These are phyloP conservation scores for Phytophthora capsici DNA, from an alignment of 352 stramenopile species.

Conservation along the genomic window DNA sequence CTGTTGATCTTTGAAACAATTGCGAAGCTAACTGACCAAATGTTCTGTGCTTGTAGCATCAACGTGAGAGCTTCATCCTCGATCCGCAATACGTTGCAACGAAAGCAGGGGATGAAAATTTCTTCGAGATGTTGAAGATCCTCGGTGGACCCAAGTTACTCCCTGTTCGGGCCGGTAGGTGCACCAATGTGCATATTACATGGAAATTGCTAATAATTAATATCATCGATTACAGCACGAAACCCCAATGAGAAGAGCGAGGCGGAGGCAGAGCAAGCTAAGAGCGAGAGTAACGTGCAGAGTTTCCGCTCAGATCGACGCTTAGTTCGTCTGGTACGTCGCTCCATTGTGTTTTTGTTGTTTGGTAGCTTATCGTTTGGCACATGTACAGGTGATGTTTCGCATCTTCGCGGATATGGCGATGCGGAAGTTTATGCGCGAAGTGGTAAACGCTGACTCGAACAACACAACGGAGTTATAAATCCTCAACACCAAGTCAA, in stretches of 20 bases:
- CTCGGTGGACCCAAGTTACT: conserved; percentile 69
- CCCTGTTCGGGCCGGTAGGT: conserved; percentile 57
- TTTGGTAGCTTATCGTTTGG: not conserved
- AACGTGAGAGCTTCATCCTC: conserved; percentile 63
- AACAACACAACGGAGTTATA: conserved; percentile 4
- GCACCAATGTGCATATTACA: too few species aligned
- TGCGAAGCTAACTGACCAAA: not conserved
- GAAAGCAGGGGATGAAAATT: conserved; percentile 47
- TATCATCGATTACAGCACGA: conserved; percentile 31
- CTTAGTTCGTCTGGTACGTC: conserved; percentile 66
- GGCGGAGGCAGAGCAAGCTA: conserved; percentile 57
- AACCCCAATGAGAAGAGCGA: conserved; percentile 57
- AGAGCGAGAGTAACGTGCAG: conserved; percentile 76
- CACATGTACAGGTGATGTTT: conserved; percentile 71
- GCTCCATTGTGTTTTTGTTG: not conserved
- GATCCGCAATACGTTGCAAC: conserved; percentile 48
- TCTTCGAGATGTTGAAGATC: conserved; percentile 66
- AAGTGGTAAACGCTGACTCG: conserved; percentile 39
- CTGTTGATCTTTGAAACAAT: not conserved
- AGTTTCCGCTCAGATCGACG: conserved; percentile 85
- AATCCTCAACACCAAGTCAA: not conserved
- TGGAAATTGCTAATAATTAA: not conserved
- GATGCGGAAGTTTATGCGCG: conserved; percentile 68
- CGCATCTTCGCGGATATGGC: conserved; percentile 70
- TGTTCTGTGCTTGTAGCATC: conserved; percentile 37